Percentiles rank a stretch among this genome's conserved stretches.
Conservation (phyloP, 352 stramenopile genomes). For the Aphanomyces euteiches region DNA sequence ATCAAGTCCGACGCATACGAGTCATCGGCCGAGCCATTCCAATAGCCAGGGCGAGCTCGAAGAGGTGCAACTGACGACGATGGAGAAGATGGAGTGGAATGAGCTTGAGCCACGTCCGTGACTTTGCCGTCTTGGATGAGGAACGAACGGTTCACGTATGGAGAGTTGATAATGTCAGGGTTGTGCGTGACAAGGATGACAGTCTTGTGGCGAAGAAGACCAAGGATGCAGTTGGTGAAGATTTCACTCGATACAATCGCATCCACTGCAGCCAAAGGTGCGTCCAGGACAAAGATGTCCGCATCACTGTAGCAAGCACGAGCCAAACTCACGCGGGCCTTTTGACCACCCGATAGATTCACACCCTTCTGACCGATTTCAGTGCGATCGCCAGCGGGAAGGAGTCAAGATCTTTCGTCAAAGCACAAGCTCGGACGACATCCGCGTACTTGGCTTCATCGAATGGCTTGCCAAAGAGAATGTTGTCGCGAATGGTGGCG, state of each 20-base stretch:
- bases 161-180: conserved; percentile 15
- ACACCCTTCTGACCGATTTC: conserved; percentile 46
- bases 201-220: conserved; percentile 46
- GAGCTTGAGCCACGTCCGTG: not conserved
- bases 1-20: too few relatives aligned
- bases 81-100: too few relatives aligned
- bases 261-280: conserved; percentile 63
- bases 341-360: conserved; percentile 45
- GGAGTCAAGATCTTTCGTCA: conserved; percentile 30
- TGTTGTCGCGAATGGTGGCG: conserved; percentile 72
- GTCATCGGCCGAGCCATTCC: too few relatives aligned
- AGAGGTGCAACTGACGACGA: too few relatives aligned
- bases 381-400: conserved; percentile 56
- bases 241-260: conserved; percentile 82
- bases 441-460: conserved; percentile 51
- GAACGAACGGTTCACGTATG: not conserved
- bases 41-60: too few relatives aligned
- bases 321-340: conserved; percentile 33
- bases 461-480: conserved; percentile 70
- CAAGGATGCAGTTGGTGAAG: conserved; percentile 74
- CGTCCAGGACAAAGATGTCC: conserved; percentile 28
- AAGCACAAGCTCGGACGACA: conserved; percentile 32
- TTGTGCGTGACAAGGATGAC: conserved; percentile 83
- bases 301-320: conserved; percentile 27
- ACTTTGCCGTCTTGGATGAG: conserved; percentile 5